phyloP scores from a whole-genome alignment of 2,329 filamentous ascomycete species.

The Xylariaceae sp. region DNA sequence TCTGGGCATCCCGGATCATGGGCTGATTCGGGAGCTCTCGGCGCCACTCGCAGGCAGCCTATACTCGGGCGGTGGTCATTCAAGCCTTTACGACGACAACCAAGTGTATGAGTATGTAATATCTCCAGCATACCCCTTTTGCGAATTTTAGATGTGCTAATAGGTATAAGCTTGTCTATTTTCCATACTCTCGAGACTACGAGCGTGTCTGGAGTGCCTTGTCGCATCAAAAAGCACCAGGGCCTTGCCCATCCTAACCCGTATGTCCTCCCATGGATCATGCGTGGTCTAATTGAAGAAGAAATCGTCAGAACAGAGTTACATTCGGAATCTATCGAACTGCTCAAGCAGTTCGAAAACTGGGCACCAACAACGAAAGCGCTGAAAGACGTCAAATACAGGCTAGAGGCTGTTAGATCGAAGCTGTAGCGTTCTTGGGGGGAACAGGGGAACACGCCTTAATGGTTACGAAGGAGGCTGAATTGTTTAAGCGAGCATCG shows the following conservation, averaged over 20 bases:
- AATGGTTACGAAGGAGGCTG: background rate
- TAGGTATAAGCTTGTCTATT: conserved; percentile 53
- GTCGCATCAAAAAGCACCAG: conserved; percentile 49
- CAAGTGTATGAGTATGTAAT: conserved; percentile 68
- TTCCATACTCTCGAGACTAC: conserved; percentile 70
- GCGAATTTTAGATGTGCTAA: conserved; percentile 10
- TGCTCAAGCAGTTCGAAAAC: conserved; percentile 84
- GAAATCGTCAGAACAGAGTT: conserved; percentile 81
- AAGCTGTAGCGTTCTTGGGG: conserved; percentile 51
- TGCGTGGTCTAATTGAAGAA: conserved; percentile 89
- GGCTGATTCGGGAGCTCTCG: conserved; percentile 84
- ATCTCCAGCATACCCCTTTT: background rate
- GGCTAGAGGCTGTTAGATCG: conserved; percentile 84
- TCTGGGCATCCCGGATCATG: conserved; percentile 86
- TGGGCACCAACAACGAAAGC: conserved; percentile 91
- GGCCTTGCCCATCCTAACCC: conserved; percentile 62
- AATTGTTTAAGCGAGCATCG: background rate
- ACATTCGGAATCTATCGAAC: conserved; percentile 66
- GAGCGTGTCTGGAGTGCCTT: conserved; percentile 41
- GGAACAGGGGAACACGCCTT: background rate
- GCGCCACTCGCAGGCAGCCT: conserved; percentile 83
- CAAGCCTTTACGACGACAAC: conserved; percentile 83
- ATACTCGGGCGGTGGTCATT: conserved; percentile 90
- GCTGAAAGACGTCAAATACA: conserved; percentile 91
- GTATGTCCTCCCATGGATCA: conserved; percentile 90